These are phyloP conservation scores for Linum trigynum DNA, from an alignment of 345 rosid species.

Conservation along the genomic window DNA sequence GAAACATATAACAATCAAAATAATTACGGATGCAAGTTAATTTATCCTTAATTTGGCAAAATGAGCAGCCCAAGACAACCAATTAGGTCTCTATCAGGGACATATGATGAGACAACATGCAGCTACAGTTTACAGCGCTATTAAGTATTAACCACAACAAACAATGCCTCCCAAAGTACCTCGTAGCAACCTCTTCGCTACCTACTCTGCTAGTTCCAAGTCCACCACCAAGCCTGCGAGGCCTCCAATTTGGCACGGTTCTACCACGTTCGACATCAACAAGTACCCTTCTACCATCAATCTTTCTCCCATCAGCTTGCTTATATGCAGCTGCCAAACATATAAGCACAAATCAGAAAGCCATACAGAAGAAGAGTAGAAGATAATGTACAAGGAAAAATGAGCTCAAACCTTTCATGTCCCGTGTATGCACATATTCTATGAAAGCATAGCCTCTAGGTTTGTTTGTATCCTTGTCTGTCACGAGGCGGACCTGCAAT, in stretches of 20 bases:
- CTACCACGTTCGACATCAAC: slow-evolving; percentile 98
- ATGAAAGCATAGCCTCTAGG: slow-evolving; percentile 96
- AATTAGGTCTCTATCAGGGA: neutral
- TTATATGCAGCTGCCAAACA: slow-evolving; percentile 73
- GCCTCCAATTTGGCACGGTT: slow-evolving; percentile 99
- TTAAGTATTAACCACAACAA: neutral
- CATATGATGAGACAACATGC: neutral
- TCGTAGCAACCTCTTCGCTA: slow-evolving; percentile 68
- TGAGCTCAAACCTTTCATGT: slow-evolving; percentile 69
- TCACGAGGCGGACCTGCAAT: slow-evolving; percentile 68
- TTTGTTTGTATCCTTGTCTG: slow-evolving; percentile 64
- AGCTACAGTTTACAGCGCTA: neutral
- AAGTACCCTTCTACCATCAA: slow-evolving; percentile 96
- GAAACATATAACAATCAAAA: too few species aligned
- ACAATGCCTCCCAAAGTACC: slow-evolving; percentile 33
- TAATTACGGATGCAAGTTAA: neutral
- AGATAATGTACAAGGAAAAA: neutral
- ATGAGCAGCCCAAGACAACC: neutral
- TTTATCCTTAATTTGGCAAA: neutral
- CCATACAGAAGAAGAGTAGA: neutral
- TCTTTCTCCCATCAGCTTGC: slow-evolving; percentile 98
- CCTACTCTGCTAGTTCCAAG: slow-evolving; percentile 89
- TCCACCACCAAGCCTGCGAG: slow-evolving; percentile 98
- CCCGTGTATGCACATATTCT: slow-evolving; percentile 87
- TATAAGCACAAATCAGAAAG: slow-evolving; percentile 10